Base-by-base conservation (phyloP, 306 rosid genomes). In the Myrica gale region DNA sequence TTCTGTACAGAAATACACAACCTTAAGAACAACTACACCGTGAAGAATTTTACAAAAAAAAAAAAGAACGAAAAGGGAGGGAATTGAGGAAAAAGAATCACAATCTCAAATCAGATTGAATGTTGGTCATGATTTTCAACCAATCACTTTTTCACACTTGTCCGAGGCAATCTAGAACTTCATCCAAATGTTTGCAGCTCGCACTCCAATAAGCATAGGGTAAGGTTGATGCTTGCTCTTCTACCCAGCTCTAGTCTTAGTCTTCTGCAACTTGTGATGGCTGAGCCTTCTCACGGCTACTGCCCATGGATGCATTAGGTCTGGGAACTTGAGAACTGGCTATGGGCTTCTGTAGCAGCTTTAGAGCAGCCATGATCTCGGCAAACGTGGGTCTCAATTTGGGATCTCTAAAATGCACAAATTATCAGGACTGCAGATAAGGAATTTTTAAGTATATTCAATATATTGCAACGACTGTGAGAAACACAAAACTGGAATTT, bases 311-410 rank as follows among this genome's bases (percentile, higher is more conserved):
- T 12, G 74, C 68, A 77, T 73, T 75, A 46, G 89, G 82, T 85
- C 90, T 84, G 19, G 87, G 83, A 63, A 73, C 89, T 78, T 86
- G 95, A 69, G 95, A 79, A 75, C 91, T 79, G 6, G 16, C 44
- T 20, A 87, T 19, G 8, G 97, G 87, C 91, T 87, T 95, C 87
- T 90, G 99, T 78, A 95, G 81, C 4, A 93, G 97, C 82, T 88
- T 95, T 80, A 92, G 85, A 53, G 93, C 84, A 6, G 97, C 96
- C 96, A 95, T 87, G 87, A 95, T 92, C 87, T 95, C 97, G 1
- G 91, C 84, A 87, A 95, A 95, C 9, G 99, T 76, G 41, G 99
- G 99, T 81, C 99, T 90, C 85, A 89, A 76, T 78, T 76, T 95
- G 56, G 99, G 89, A 85, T 95, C 97, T 76, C 99, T 95, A 75